Evolutionary conservation across 2,329 filamentous ascomycete species (phyloP).

Genomic region (Nakataea oryzae): DNA sequence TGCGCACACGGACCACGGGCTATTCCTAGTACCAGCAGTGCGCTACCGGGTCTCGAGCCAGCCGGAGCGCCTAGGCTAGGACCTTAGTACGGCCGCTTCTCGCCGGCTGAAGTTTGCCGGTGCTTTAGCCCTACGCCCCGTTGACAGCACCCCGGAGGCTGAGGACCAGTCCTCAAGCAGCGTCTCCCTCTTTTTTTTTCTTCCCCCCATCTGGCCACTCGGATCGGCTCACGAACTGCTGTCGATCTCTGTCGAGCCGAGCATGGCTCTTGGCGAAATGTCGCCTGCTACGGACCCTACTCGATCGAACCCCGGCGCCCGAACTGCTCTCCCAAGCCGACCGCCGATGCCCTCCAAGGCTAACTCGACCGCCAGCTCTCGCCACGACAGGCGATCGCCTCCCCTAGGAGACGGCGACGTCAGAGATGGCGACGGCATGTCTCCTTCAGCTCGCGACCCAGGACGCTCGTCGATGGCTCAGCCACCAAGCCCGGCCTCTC

Average conservation of each 20-base stretch:
- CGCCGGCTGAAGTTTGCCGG: neutral
- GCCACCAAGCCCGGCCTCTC: constrained; percentile 10
- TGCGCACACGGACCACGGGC: neutral
- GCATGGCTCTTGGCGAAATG: constrained; percentile 8
- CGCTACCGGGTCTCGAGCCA: neutral
- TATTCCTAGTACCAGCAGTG: neutral
- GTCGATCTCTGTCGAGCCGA: neutral
- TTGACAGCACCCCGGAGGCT: neutral
- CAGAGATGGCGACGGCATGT: constrained; percentile 6
- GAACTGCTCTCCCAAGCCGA: constrained; percentile 14
- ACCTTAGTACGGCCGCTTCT: too few species aligned
- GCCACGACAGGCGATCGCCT: constrained; percentile 11
- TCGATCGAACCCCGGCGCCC: constrained; percentile 5
- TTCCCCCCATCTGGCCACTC: neutral
- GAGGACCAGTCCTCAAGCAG: too few species aligned
- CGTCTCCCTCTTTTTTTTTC: neutral
- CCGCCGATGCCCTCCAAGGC: constrained; percentile 13
- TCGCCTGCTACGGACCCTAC: constrained; percentile 3
- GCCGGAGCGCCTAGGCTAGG: neutral
- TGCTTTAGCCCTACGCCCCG: neutral
- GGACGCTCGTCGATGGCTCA: constrained; percentile 5
- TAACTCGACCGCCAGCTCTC: constrained; percentile 4
- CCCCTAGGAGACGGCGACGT: constrained; percentile 12
- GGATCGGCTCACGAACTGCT: neutral
- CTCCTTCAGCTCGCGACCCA: constrained; percentile 4